phyloP scores from a whole-genome alignment of 495 filamentous ascomycete genomes.

The Neurospora intermedia region DNA sequence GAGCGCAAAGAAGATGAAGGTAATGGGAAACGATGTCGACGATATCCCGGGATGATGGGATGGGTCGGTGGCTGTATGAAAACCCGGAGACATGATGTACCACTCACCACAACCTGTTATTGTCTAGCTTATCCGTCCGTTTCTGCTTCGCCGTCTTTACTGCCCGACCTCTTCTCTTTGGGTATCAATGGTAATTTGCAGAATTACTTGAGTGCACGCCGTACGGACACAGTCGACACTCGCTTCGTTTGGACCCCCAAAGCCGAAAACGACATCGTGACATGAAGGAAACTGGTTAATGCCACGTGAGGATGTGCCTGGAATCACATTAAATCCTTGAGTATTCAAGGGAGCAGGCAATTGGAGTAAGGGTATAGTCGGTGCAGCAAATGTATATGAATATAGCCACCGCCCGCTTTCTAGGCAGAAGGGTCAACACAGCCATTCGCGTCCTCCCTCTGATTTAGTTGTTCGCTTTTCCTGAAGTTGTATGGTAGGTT shows the following conservation, averaged over 20 bases:
- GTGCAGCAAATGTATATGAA: neutral
- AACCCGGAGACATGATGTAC: neutral
- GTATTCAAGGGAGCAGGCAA: constrained; percentile 3
- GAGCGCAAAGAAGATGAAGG: neutral
- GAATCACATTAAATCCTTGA: constrained; percentile 7
- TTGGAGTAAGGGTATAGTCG: neutral
- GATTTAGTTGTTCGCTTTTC: constrained; percentile 2
- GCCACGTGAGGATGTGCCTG: neutral
- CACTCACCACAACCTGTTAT: neutral
- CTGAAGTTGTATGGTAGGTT: constrained; percentile 15
- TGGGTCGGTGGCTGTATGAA: neutral
- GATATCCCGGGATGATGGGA: neutral
- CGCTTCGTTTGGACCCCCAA: neutral
- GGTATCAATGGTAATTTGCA: constrained; percentile 18
- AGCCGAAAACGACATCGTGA: neutral
- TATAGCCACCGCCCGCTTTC: neutral
- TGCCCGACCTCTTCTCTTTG: constrained; percentile 24
- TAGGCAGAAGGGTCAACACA: neutral
- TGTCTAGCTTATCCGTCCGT: neutral
- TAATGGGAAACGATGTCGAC: neutral
- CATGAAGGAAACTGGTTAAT: neutral
- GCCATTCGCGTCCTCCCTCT: neutral
- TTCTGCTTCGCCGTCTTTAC: constrained; percentile 12
- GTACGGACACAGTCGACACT: neutral
- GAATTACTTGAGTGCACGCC: neutral